phyloP scores from a whole-genome alignment of 2,329 filamentous ascomycete genomes.

The Aspergillus hiratsukae region DNA sequence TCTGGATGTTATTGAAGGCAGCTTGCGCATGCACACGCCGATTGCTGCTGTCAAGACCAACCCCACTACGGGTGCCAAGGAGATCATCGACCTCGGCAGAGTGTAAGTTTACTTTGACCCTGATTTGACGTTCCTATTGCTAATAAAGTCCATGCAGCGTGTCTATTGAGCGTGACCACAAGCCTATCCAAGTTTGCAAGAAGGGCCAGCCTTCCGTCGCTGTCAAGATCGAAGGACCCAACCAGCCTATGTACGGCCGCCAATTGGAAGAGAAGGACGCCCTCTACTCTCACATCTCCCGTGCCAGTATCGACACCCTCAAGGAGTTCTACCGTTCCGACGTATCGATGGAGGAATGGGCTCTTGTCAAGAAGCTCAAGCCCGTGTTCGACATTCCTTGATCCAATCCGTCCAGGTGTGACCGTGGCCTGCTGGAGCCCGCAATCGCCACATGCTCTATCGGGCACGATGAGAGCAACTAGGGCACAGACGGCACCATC shows the following conservation, averaged over 20 bases:
- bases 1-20: slow-evolving; percentile 91
- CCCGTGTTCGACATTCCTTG: slow-evolving; percentile 82
- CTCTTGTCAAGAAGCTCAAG: slow-evolving; percentile 92
- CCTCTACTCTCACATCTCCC: slow-evolving; percentile 82
- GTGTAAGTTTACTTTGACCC: slow-evolving; percentile 62
- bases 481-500: not conserved
- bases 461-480: not conserved
- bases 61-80: slow-evolving; percentile 71
- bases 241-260: slow-evolving; percentile 90
- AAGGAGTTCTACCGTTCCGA: slow-evolving; percentile 94
- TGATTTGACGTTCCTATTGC: slow-evolving; percentile 12
- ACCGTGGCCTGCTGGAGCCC: not conserved
- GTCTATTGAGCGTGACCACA: slow-evolving; percentile 96
- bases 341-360: slow-evolving; percentile 89
- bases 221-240: slow-evolving; percentile 90
- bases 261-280: slow-evolving; percentile 89
- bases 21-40: slow-evolving; percentile 79
- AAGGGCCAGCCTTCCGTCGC: slow-evolving; percentile 96
- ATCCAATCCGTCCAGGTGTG: slow-evolving; percentile 12
- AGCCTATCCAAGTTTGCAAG: slow-evolving; percentile 86
- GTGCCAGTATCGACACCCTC: slow-evolving; percentile 84
- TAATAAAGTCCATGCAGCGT: slow-evolving; percentile 53
- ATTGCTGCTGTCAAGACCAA: slow-evolving; percentile 83
- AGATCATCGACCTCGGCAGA: slow-evolving; percentile 80
- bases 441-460: not conserved